Percentiles rank a stretch among this genome's conserved stretches.
Evolutionary conservation across 75 land plant genomes (phyloP).

Genomic region (Pseudotsuga menziesii): DNA sequence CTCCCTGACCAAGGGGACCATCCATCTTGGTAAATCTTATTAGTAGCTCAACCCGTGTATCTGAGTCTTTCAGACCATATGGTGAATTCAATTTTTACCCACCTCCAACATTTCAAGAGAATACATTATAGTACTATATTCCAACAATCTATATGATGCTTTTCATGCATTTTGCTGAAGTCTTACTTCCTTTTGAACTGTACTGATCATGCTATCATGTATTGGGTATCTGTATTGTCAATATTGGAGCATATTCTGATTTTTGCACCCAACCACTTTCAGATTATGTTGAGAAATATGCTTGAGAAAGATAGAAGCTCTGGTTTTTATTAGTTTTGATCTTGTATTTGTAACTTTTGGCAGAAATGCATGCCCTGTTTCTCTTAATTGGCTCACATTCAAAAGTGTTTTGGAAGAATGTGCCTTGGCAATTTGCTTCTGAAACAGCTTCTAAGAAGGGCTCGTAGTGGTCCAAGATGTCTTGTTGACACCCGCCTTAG

Average conservation of each 20-base stretch:
- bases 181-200: not conserved
- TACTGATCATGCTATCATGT: not conserved
- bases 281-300: not conserved
- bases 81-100: not conserved
- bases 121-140: not conserved
- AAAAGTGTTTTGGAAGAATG: not conserved
- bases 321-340: no score
- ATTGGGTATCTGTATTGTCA: not conserved
- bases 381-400: not conserved
- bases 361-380: not conserved
- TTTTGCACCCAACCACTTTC: not conserved
- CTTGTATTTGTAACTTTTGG: no score
- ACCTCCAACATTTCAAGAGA: not conserved
- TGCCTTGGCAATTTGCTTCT: not conserved
- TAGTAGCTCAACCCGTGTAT: not conserved
- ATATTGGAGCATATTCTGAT: not conserved
- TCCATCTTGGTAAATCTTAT: not conserved
- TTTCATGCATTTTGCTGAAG: not conserved
- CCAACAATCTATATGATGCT: not conserved
- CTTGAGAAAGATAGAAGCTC: not conserved
- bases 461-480: not conserved
- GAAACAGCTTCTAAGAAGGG: not conserved
- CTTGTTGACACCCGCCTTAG: not conserved
- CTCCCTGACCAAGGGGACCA: not conserved
- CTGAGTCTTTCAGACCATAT: not conserved